A percentile compares a stretch with the other conserved stretches of the same genome.
Conservation (phyloP, 768 basidiomycete genomes). For the Suillus cothurnatus region DNA sequence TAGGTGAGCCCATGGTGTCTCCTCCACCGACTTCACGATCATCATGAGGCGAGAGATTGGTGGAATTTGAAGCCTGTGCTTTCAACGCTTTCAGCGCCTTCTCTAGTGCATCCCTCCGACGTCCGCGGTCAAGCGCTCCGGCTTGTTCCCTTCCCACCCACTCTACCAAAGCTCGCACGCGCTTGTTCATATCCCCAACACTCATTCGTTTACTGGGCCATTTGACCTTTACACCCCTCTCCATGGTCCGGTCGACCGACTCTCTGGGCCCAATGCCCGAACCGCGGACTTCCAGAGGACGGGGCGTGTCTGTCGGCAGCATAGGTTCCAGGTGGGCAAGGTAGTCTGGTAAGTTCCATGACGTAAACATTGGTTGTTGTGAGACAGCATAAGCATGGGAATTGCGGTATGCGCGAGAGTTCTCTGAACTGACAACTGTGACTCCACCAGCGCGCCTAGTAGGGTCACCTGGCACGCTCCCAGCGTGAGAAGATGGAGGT, state of each 20-base stretch:
- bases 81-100: slow-evolving; percentile 43
- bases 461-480: slow-evolving; percentile 44
- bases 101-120: slow-evolving; percentile 69
- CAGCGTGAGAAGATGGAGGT: slow-evolving; percentile 33
- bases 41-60: slow-evolving; percentile 15
- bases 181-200: slow-evolving; percentile 97
- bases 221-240: slow-evolving; percentile 84
- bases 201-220: slow-evolving; percentile 96
- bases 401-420: slow-evolving; percentile 71
- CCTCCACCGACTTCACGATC: slow-evolving; percentile 18
- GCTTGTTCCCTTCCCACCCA: slow-evolving; percentile 93
- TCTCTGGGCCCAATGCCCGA: slow-evolving; percentile 48
- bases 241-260: slow-evolving; percentile 60
- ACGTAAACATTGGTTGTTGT: slow-evolving; percentile 76
- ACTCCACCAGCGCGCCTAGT: slow-evolving; percentile 43
- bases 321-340: slow-evolving; percentile 84
- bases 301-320: slow-evolving; percentile 75
- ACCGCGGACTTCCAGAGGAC: slow-evolving; percentile 71
- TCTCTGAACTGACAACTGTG: slow-evolving; percentile 43
- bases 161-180: slow-evolving; percentile 86
- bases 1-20: slow-evolving; percentile 28
- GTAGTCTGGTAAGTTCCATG: slow-evolving; percentile 94
- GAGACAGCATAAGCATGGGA: slow-evolving; percentile 80
- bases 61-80: slow-evolving; percentile 10
- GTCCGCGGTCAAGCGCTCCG: slow-evolving; percentile 66